Percentiles rank a stretch among this genome's conserved stretches.
Conservation (phyloP, 1,284 basidiomycete species). For the Pseudozyma pruni region DNA sequence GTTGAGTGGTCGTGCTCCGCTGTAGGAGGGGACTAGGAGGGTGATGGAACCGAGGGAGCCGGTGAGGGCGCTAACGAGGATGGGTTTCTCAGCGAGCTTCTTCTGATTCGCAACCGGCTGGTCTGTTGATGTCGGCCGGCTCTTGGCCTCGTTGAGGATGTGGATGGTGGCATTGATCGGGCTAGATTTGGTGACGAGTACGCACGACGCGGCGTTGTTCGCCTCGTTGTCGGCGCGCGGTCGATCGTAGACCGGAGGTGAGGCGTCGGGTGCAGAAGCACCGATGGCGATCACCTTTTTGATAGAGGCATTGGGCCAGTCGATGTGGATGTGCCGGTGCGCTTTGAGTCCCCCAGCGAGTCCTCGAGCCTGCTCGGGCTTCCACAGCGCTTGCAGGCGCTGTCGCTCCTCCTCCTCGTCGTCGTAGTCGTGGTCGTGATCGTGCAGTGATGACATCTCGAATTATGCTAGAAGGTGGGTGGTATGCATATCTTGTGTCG, state of each 20-base stretch:
- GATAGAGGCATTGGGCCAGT: slow-evolving; percentile 57
- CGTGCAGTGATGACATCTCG: no score
- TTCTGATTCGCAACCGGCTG: not conserved
- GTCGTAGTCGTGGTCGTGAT: not conserved
- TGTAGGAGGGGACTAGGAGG: slow-evolving; percentile 45
- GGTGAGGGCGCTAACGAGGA: slow-evolving; percentile 41
- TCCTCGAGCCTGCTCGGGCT: slow-evolving; percentile 3
- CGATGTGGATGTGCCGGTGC: slow-evolving; percentile 53
- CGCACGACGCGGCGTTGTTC: slow-evolving; percentile 35
- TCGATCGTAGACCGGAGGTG: slow-evolving; percentile 54
- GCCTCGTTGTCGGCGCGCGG: slow-evolving; percentile 23
- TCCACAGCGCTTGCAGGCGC: slow-evolving; percentile 27
- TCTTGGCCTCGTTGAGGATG: slow-evolving; percentile 27
- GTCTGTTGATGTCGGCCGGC: not conserved
- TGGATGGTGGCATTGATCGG: slow-evolving; percentile 52
- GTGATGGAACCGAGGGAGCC: slow-evolving; percentile 26
- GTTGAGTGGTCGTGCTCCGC: slow-evolving; percentile 45
- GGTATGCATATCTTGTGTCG: no score
- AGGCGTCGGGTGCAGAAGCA: slow-evolving; percentile 36
- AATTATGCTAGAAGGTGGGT: no score
- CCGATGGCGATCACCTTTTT: slow-evolving; percentile 56
- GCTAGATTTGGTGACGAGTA: slow-evolving; percentile 38
- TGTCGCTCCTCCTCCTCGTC: slow-evolving; percentile 26
- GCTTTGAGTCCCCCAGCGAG: slow-evolving; percentile 5
- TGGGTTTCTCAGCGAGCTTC: slow-evolving; percentile 21